Evolutionary conservation across 1,284 basidiomycete genomes (phyloP), one percentile per base, ranked within the genome.

Genomic region (Puccinia novopanici): DNA sequence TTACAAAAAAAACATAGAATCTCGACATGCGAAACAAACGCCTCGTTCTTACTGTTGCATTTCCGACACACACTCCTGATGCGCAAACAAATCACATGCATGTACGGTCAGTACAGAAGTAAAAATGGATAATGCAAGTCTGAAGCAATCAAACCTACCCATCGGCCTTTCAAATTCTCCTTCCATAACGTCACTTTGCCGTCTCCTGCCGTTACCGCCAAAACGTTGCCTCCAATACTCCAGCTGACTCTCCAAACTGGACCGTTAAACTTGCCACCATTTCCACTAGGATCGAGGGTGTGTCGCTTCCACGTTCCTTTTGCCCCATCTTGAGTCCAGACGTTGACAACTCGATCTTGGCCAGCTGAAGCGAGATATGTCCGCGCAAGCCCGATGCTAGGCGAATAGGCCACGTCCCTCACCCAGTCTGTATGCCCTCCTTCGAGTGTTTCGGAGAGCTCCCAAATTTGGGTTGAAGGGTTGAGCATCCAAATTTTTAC

Each of bases 111-210:
- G 63, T 0, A 19, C n/a, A 27, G 54, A 50, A 19, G 34, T 42
- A 19, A 65, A 3, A 61, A 17, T 61, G 2, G 45, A 24, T 37
- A 24, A 42, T 37, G 17, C 17, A n/a, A 22, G 48, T 42, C n/a
- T 19, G 79, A 34, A n/a, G 24, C 17, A 17, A 24, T 45, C 15
- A 98, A 94, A 86, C 95, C 96, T 87, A 98, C 96, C 94, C 96
- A 99, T 30, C 89, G 88, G 27, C 93, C 92, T 86, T 94, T 94
- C 84, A 98, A 87, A 85, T 93, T 96, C 88, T 99, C 96, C 88
- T 99, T 99, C 96, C 95, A 99, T 76, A 99, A 88, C 17, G 92
- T 95, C 42, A 99, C 95, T 87, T 98, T 98, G 37, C 97, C 96
- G 86, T 99, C 97, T 19, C 95, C 96, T 86, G 95, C 97, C 86